A percentile compares a stretch with the other conserved stretches of the same genome.
phyloP scores from a whole-genome alignment of 228 moss, liverwort and hornwort genomes.

The Sphagnum fallax region DNA sequence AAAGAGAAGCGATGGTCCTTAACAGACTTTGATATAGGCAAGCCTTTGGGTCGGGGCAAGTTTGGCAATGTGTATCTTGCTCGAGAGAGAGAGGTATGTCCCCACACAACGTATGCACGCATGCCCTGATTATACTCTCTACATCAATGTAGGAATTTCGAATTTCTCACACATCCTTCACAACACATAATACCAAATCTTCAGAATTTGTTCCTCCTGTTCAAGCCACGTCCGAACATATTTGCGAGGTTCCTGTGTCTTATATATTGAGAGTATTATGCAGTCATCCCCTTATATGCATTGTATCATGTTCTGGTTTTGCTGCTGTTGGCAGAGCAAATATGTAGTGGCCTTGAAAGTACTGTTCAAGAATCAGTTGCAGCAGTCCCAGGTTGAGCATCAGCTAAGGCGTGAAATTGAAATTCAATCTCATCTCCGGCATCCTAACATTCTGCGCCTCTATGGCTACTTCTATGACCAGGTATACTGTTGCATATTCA shows the following conservation, averaged over 20 bases:
- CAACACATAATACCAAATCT: too few relatives aligned
- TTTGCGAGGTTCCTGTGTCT: too few relatives aligned
- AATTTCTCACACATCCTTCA: too few relatives aligned
- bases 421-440: slow-evolving; percentile 51
- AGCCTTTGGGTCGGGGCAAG: slow-evolving; percentile 46
- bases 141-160: too few relatives aligned
- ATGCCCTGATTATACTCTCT: too few relatives aligned
- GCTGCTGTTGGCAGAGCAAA: slow-evolving; percentile 26
- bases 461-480: slow-evolving; percentile 51
- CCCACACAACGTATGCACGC: not conserved
- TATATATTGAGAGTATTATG: too few relatives aligned
- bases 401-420: slow-evolving; percentile 55
- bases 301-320: too few relatives aligned
- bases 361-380: slow-evolving; percentile 45
- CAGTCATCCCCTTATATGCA: too few relatives aligned
- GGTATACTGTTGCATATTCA: slow-evolving; percentile 1
- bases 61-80: slow-evolving; percentile 54
- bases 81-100: slow-evolving; percentile 34
- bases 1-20: slow-evolving; percentile 43
- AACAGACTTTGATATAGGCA: slow-evolving; percentile 47
- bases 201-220: too few relatives aligned
- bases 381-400: slow-evolving; percentile 54
- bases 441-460: slow-evolving; percentile 51
- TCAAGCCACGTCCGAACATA: too few relatives aligned
- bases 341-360: slow-evolving; percentile 54